A percentile compares a stretch with the other conserved stretches of the same genome.
phyloP scores from a whole-genome alignment of 2,329 filamentous ascomycete species.

The Beauveria scarabaeidicola region DNA sequence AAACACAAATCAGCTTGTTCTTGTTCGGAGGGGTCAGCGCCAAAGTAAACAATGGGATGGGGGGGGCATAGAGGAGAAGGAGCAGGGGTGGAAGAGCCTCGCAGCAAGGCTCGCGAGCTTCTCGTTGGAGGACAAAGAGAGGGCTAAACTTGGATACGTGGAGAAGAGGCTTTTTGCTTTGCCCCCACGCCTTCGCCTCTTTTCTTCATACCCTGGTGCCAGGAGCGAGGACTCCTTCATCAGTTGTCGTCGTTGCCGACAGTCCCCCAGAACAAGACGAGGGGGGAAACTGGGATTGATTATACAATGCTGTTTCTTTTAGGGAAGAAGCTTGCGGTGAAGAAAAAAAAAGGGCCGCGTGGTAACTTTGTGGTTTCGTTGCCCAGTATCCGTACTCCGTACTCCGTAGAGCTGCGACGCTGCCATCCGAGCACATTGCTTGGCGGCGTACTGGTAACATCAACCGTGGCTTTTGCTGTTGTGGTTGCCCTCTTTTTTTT shows the following conservation, averaged over 20 bases:
- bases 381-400: background rate
- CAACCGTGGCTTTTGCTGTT: background rate
- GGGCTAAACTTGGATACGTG: slow-evolving; percentile 8
- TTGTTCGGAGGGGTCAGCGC: slow-evolving; percentile 7
- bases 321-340: background rate
- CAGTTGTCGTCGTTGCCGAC: no score
- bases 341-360: background rate
- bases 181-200: slow-evolving; percentile 10
- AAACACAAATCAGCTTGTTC: no score
- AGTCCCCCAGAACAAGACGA: background rate
- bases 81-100: background rate
- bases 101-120: slow-evolving; percentile 3
- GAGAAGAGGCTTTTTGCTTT: slow-evolving; percentile 9
- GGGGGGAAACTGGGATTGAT: background rate
- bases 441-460: background rate
- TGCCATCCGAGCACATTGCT: slow-evolving; percentile 5
- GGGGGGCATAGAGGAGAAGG: background rate
- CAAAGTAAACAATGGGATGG: slow-evolving; percentile 11
- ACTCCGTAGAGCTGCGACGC: slow-evolving; percentile 1
- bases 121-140: slow-evolving; percentile 3
- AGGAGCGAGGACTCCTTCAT: background rate
- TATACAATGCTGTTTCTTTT: background rate
- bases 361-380: background rate
- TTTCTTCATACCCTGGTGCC: background rate
- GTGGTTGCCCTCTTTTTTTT: background rate